These are phyloP conservation scores for Epichloe gansuensis DNA, from an alignment of 2,329 filamentous ascomycete genomes.

Conservation along the genomic window DNA sequence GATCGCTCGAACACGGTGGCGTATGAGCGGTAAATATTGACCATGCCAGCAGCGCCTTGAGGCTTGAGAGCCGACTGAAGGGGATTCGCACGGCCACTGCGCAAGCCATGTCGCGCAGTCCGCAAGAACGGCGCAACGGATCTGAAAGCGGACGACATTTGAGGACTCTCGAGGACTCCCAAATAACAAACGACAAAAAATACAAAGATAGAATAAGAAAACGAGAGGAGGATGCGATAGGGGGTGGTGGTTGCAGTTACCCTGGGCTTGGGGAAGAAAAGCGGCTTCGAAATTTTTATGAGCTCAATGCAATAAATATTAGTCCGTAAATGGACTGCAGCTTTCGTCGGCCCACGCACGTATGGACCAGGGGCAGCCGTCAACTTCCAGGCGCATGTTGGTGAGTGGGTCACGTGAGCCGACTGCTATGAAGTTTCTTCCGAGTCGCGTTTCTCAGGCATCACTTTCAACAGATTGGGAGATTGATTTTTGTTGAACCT, in stretches of 20 bases:
- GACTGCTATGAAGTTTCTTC: background rate
- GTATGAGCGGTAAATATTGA: constrained; percentile 53
- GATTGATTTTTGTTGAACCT: too few relatives aligned
- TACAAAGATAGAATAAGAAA: constrained; percentile 15
- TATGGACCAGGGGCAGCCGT: constrained; percentile 2
- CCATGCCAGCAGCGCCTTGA: constrained; percentile 49
- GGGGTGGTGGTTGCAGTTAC: constrained; percentile 12
- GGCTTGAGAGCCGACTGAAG: constrained; percentile 56
- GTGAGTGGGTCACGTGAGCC: constrained; percentile 6
- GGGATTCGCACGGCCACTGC: constrained; percentile 58
- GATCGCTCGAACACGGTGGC: constrained; percentile 67
- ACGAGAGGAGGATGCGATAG: constrained; percentile 8
- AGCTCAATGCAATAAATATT: constrained; percentile 12
- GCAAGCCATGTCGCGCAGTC: constrained; percentile 64
- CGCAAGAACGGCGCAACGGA: constrained; percentile 67
- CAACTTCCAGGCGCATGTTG: background rate
- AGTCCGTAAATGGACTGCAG: background rate
- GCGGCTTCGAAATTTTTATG: constrained; percentile 24
- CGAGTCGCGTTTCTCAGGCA: background rate
- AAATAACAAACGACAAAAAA: constrained; percentile 2
- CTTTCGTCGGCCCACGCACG: background rate
- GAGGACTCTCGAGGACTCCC: constrained; percentile 10
- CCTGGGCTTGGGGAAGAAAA: constrained; percentile 10
- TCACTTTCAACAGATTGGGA: too few relatives aligned
- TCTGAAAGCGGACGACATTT: constrained; percentile 75